A percentile compares a stretch with the other conserved stretches of the same genome.
Evolutionary conservation across 805 yeast genomes (phyloP).

Genomic region (Yarrowia sp.): DNA sequence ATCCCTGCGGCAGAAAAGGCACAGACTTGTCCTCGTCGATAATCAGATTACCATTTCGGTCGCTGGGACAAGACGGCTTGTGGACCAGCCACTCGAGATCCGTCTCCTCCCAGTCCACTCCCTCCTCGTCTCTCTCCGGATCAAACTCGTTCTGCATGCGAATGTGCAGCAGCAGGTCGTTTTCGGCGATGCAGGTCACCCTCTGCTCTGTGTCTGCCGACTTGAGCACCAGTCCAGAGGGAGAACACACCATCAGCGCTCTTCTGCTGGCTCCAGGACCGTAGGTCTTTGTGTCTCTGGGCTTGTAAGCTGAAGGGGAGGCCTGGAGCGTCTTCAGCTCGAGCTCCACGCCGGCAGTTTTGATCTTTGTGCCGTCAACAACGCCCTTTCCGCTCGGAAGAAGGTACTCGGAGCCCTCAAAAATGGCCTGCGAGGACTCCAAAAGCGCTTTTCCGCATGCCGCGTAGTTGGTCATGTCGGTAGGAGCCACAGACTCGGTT

Average conservation of each 20-base stretch:
- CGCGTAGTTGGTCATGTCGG: background rate
- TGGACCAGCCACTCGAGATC: background rate
- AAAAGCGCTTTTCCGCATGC: background rate
- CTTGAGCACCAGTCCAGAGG: background rate
- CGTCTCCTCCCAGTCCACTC: background rate
- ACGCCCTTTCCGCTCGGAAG: background rate
- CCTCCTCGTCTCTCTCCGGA: background rate
- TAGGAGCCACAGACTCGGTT: background rate
- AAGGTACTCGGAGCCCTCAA: background rate
- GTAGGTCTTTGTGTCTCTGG: background rate
- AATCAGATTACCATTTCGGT: background rate
- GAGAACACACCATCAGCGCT: background rate
- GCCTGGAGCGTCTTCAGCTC: background rate
- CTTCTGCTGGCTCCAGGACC: background rate
- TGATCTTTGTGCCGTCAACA: background rate
- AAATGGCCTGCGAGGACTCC: background rate
- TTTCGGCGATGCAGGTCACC: background rate
- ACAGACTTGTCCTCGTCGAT: background rate
- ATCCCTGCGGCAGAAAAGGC: background rate
- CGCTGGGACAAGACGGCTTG: background rate
- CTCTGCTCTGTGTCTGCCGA: background rate
- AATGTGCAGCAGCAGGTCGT: background rate
- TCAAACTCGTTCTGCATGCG: background rate
- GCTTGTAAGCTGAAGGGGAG: background rate
- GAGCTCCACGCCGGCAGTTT: background rate